These are phyloP conservation scores for Lentinula novae-zelandiae DNA, from an alignment of 1,284 basidiomycete species.

Conservation along the genomic window DNA sequence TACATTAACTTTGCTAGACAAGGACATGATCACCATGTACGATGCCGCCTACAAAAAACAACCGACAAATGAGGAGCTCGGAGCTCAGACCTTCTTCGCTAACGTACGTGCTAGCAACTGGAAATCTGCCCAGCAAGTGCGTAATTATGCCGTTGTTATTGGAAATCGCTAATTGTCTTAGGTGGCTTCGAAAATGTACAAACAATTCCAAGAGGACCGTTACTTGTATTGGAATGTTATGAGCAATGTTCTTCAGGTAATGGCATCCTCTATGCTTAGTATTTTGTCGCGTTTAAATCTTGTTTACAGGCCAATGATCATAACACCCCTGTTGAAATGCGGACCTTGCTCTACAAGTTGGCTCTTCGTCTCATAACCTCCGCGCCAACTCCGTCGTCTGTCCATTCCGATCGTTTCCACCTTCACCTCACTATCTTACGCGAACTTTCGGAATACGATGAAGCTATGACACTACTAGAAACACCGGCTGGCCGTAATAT, in stretches of 20 bases:
- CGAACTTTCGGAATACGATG: conserved; percentile 63
- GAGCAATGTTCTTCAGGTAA: conserved; percentile 74
- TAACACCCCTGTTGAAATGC: conserved; percentile 56
- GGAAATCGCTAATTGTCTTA: conserved; percentile 22
- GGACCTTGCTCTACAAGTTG: conserved; percentile 64
- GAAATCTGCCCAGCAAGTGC: conserved; percentile 77
- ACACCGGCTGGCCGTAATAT: conserved; percentile 63
- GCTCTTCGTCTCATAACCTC: conserved; percentile 65
- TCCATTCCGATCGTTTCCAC: conserved; percentile 71
- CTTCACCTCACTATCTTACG: conserved; percentile 70
- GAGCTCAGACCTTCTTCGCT: conserved; percentile 78
- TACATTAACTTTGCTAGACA: conserved; percentile 40
- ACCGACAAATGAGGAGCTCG: conserved; percentile 78
- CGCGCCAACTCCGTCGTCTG: conserved; percentile 55
- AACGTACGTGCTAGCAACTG: conserved; percentile 73
- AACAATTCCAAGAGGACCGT: conserved; percentile 72
- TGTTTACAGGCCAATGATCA: conserved; percentile 56
- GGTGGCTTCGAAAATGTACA: conserved; percentile 76
- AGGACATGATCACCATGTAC: conserved; percentile 75
- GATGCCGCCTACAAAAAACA: conserved; percentile 77
- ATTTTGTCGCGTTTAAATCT: conserved; percentile 3
- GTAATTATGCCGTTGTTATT: conserved; percentile 13
- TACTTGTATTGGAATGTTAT: conserved; percentile 85
- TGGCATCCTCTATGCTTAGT: background rate
- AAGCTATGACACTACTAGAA: conserved; percentile 67